These are phyloP conservation scores for Alternaria sp. DNA, from an alignment of 2,329 filamentous ascomycete species.

Conservation along the genomic window DNA sequence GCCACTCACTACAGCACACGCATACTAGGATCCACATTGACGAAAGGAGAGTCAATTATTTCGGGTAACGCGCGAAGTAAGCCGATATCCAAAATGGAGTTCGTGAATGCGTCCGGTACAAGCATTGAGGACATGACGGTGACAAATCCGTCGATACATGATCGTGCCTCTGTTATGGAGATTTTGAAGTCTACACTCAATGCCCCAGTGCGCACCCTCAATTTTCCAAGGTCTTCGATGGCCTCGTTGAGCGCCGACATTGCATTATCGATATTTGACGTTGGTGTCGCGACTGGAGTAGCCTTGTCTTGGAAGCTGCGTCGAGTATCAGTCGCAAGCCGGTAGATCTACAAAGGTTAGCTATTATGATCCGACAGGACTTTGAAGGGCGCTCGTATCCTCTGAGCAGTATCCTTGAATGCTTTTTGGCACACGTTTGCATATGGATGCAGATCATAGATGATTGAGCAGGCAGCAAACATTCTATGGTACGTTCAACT, in stretches of 20 bases:
- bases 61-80: constrained; percentile 32
- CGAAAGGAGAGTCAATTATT: constrained; percentile 37
- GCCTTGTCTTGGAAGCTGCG: constrained; percentile 33
- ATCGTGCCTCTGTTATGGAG: constrained; percentile 24
- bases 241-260: constrained; percentile 40
- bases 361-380: not conserved
- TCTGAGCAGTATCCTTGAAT: not conserved
- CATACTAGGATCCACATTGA: constrained; percentile 35
- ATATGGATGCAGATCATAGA: not conserved
- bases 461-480: not conserved
- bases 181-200: constrained; percentile 23
- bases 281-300: constrained; percentile 32
- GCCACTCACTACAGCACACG: constrained; percentile 31
- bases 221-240: constrained; percentile 36
- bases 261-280: constrained; percentile 32
- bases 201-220: constrained; percentile 30
- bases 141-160: constrained; percentile 34
- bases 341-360: constrained; percentile 36
- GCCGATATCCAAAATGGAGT: constrained; percentile 21
- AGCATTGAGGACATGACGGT: constrained; percentile 24
- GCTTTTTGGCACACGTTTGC: not conserved
- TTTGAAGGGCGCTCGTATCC: not conserved
- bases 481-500: not conserved
- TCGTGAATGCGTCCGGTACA: constrained; percentile 28
- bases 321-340: constrained; percentile 35